Evolutionary conservation across 345 rosid species (phyloP).

Genomic region (Gossypium ekmanianum): DNA sequence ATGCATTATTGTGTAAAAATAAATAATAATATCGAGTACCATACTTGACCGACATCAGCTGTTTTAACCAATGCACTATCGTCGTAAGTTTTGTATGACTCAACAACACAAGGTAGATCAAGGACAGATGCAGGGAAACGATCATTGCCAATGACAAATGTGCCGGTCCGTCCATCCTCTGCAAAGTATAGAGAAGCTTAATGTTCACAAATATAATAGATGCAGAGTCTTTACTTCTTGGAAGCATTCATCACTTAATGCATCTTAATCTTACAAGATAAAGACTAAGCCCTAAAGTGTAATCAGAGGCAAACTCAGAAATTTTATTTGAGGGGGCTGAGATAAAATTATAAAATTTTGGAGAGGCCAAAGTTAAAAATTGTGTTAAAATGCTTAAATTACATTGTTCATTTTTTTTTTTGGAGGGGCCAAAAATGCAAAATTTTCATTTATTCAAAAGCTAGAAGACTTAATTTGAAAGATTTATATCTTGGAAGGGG

Average conservation of each 20-base stretch:
- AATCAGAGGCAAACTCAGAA: too few species aligned
- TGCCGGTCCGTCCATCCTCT: constrained; percentile 92
- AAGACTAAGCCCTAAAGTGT: neutral
- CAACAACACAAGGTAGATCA: constrained; percentile 90
- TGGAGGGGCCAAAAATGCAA: too few species aligned
- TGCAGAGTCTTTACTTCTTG: neutral
- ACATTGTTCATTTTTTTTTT: too few species aligned
- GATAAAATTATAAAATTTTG: too few species aligned
- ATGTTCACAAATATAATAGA: neutral
- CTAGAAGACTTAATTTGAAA: too few species aligned
- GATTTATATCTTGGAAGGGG: too few species aligned
- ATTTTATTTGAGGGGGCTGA: too few species aligned
- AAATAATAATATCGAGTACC: neutral
- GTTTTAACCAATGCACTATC: constrained; percentile 87
- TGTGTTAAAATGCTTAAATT: too few species aligned
- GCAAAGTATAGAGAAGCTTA: constrained; percentile 20
- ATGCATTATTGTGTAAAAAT: neutral
- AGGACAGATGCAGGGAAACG: constrained; percentile 71
- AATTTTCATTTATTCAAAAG: too few species aligned
- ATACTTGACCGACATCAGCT: constrained; percentile 90
- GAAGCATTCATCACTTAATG: neutral
- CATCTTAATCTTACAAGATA: neutral
- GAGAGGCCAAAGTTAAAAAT: too few species aligned
- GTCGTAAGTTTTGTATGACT: constrained; percentile 89
- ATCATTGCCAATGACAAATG: constrained; percentile 67